Percentiles rank a stretch among this genome's conserved stretches.
Conservation (phyloP, 2,329 filamentous ascomycete genomes). For the Alternaria tenuissima region DNA sequence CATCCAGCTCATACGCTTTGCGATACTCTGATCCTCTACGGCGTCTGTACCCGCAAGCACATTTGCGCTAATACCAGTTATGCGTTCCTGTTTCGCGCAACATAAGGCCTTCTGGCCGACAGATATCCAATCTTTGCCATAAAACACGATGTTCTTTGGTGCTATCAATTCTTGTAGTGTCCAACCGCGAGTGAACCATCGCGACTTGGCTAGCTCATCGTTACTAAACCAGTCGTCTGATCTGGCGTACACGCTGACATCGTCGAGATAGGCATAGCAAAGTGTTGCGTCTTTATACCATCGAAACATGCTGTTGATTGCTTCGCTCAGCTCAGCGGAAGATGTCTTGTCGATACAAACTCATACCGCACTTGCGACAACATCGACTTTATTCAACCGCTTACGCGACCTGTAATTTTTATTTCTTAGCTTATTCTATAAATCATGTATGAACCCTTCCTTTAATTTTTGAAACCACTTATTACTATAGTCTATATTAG, state of each 20-base stretch:
- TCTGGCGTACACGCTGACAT: background rate
- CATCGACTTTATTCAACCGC: too few species aligned
- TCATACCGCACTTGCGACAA: too few species aligned
- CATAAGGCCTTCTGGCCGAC: too few species aligned
- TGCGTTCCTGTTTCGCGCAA: background rate
- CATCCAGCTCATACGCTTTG: conserved; percentile 8
- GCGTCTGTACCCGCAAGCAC: background rate
- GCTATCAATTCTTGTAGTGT: conserved; percentile 2
- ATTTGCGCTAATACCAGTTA: background rate
- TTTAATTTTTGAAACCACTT: too few species aligned
- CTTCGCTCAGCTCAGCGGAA: conserved; percentile 9
- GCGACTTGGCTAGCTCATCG: background rate
- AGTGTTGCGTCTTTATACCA: background rate
- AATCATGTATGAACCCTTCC: too few species aligned
- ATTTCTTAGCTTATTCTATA: too few species aligned
- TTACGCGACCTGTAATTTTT: too few species aligned
- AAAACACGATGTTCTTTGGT: background rate
- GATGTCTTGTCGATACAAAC: conserved; percentile 12
- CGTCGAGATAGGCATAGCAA: conserved; percentile 1
- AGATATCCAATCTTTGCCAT: background rate
- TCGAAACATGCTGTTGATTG: conserved; percentile 10
- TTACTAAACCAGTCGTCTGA: background rate
- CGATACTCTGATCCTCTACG: background rate
- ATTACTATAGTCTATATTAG: too few species aligned
- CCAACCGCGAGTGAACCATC: conserved; percentile 6